A percentile compares a stretch with the other conserved stretches of the same genome.
Conservation (phyloP, 345 rosid species). For the Fremontodendron californicum region DNA sequence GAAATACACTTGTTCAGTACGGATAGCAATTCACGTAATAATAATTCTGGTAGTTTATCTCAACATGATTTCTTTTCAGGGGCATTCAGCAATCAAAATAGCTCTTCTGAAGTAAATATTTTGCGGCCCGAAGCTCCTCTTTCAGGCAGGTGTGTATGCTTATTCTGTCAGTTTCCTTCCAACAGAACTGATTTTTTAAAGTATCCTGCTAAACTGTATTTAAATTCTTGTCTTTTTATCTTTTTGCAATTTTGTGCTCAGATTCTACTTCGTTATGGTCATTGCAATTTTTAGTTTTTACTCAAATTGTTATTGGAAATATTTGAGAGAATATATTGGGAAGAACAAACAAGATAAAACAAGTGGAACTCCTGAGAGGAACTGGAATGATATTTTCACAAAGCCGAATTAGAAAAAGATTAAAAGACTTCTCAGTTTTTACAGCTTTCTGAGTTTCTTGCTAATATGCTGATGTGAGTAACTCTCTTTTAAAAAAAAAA, state of each 20-base stretch:
- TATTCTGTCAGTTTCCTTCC: slow-evolving; percentile 4
- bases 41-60: slow-evolving; percentile 32
- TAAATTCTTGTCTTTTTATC: background rate
- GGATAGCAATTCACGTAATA: slow-evolving; percentile 21
- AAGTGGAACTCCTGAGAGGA: background rate
- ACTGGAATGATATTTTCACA: background rate
- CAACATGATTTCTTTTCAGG: slow-evolving; percentile 42
- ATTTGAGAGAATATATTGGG: background rate
- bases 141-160: slow-evolving; percentile 39
- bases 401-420: background rate
- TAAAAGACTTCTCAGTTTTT: background rate
- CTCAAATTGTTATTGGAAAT: background rate
- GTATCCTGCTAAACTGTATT: background rate
- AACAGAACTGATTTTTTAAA: background rate
- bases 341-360: background rate
- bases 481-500: no score
- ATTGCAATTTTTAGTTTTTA: background rate
- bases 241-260: no score
- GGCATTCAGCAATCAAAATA: slow-evolving; percentile 27
- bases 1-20: slow-evolving; percentile 35
- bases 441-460: background rate
- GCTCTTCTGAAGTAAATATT: slow-evolving; percentile 11
- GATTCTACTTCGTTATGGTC: no score
- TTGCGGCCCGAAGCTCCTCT: slow-evolving; percentile 29
- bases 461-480: background rate